Conservation (phyloP, 2,329 filamentous ascomycete genomes). For the Colletotrichum tanaceti region DNA sequence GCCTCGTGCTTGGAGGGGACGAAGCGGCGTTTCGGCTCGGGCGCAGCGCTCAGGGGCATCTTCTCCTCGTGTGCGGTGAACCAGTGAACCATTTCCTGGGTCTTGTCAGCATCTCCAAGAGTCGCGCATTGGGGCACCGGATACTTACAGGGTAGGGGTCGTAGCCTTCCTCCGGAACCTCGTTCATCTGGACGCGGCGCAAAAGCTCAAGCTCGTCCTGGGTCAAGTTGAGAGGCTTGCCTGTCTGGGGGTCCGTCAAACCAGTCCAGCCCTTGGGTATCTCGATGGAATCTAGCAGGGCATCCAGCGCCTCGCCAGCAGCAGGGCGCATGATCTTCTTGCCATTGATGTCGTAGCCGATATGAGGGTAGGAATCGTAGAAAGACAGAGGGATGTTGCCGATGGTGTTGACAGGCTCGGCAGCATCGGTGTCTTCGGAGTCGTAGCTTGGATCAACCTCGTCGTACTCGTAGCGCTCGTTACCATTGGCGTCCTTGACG, state of each 20-base stretch:
- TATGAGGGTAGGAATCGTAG: conserved; percentile 98
- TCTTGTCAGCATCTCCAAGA: conserved; percentile 43
- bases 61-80: conserved; percentile 91
- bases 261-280: conserved; percentile 98
- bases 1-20: conserved; percentile 97
- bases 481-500: conserved; percentile 88
- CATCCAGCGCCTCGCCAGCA: conserved; percentile 91
- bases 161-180: conserved; percentile 87
- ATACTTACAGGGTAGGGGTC: conserved; percentile 84
- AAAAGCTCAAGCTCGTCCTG: conserved; percentile 90
- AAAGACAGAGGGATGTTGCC: conserved; percentile 94
- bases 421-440: conserved; percentile 90
- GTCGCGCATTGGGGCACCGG: neutral
- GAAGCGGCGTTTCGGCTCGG: conserved; percentile 95
- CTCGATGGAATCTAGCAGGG: conserved; percentile 94
- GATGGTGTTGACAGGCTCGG: conserved; percentile 87
- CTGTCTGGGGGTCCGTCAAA: conserved; percentile 91
- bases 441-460: conserved; percentile 97
- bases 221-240: conserved; percentile 88
- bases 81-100: conserved; percentile 86
- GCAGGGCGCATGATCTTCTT: conserved; percentile 98
- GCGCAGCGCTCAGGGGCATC: conserved; percentile 94
- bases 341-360: conserved; percentile 98
- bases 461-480: conserved; percentile 88
- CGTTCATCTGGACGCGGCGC: conserved; percentile 87